A percentile compares a stretch with the other conserved stretches of the same genome.
phyloP scores from a whole-genome alignment of 306 rosid species.

The Phaseolus lunatus region DNA sequence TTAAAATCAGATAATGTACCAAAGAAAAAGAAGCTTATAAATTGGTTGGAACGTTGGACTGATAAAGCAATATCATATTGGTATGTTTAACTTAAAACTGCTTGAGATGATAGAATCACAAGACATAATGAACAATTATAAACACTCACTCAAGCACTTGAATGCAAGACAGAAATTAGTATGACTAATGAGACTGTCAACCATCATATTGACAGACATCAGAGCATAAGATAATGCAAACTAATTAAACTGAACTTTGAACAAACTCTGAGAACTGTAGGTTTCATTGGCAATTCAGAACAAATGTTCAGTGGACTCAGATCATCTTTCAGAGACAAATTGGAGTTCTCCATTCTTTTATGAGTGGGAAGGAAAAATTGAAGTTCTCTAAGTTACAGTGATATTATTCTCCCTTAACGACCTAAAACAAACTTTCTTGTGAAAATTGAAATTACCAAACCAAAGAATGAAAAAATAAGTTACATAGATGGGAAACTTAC shows the following conservation, averaged over 20 bases:
- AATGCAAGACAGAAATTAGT: constrained; percentile 11
- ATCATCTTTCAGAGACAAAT: constrained; percentile 8
- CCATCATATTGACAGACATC: constrained; percentile 22
- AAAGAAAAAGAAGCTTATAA: neutral
- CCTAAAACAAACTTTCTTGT: neutral
- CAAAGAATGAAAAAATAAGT: constrained; percentile 28
- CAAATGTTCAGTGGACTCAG: constrained; percentile 9
- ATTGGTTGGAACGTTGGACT: neutral
- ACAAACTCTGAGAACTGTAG: constrained; percentile 20
- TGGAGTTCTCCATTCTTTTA: constrained; percentile 8
- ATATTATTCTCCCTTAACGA: neutral
- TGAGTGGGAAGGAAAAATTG: too few relatives aligned
- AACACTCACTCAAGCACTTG: constrained; percentile 6
- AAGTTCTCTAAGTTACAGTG: neutral
- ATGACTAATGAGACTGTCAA: constrained; percentile 32
- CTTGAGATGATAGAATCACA: neutral
- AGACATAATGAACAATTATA: neutral
- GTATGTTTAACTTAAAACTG: neutral
- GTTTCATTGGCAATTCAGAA: constrained; percentile 16
- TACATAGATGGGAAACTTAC: constrained; percentile 61
- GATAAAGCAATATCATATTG: neutral
- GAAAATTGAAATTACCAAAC: constrained; percentile 30
- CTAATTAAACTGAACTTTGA: constrained; percentile 5
- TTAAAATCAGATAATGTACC: neutral
- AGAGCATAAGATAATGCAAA: constrained; percentile 10